phyloP scores from a whole-genome alignment of 148 eudicot genomes.

The Persicaria tinctoria region DNA sequence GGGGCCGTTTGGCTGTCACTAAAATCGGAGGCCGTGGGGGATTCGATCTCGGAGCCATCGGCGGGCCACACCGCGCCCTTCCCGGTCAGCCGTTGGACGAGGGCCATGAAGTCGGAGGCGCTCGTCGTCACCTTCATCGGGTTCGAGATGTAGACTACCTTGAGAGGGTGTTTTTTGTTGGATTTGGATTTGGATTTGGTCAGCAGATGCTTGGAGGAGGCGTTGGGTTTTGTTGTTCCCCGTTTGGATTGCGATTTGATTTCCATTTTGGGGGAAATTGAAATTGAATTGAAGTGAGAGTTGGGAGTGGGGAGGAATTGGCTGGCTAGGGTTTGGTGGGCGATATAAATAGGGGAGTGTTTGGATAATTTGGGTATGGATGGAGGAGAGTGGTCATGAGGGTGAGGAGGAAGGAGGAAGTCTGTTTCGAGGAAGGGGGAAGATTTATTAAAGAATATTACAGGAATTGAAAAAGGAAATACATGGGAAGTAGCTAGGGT shows the following conservation, averaged over 20 bases:
- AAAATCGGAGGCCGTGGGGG: background rate
- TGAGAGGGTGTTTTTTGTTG: constrained; percentile 22
- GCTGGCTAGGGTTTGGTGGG: background rate
- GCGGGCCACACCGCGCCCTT: constrained; percentile 24
- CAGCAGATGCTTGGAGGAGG: background rate
- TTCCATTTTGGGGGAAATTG: background rate
- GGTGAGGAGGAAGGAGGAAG: background rate
- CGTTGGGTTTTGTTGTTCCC: constrained; percentile 11
- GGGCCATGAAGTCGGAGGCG: constrained; percentile 38
- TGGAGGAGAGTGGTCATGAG: background rate
- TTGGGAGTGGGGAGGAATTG: background rate
- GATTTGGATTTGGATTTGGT: constrained; percentile 22
- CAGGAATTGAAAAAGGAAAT: constrained; percentile 1
- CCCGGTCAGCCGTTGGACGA: constrained; percentile 52
- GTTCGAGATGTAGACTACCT: constrained; percentile 55
- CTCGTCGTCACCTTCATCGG: constrained; percentile 38
- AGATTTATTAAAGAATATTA: background rate
- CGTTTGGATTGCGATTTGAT: background rate
- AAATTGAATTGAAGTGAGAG: background rate
- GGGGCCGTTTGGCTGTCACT: background rate
- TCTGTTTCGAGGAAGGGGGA: background rate
- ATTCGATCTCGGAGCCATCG: background rate
- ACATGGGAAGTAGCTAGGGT: background rate
- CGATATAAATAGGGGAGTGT: background rate
- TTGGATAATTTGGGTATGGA: constrained; percentile 5